These are phyloP conservation scores for Daldinia sp. DNA, from an alignment of 2,329 filamentous ascomycete genomes.

Conservation along the genomic window DNA sequence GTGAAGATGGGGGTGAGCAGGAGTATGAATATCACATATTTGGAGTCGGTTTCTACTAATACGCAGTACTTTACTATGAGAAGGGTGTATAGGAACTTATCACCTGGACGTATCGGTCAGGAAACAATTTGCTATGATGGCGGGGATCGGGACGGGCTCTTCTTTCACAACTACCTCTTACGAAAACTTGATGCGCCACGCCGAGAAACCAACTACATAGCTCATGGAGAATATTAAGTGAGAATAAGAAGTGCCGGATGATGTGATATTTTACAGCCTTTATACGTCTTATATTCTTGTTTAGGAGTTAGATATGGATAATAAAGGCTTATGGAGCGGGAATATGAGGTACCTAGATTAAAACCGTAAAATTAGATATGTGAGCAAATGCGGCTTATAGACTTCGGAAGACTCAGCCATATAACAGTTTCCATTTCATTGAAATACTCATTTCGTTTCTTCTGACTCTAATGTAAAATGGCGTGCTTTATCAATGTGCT, in stretches of 20 bases:
- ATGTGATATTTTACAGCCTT: background rate
- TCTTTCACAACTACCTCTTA: background rate
- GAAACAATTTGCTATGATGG: background rate
- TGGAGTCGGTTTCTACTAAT: background rate
- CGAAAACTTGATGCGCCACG: background rate
- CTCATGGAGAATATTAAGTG: background rate
- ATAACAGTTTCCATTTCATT: background rate
- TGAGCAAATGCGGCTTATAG: background rate
- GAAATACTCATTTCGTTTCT: background rate
- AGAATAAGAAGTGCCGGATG: background rate
- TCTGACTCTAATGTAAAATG: background rate
- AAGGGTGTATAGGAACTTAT: background rate
- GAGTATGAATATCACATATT: background rate
- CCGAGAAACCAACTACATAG: background rate
- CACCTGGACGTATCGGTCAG: background rate
- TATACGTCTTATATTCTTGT: background rate
- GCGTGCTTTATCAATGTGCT: background rate
- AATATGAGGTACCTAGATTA: background rate
- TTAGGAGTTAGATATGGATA: background rate
- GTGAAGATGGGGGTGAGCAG: background rate
- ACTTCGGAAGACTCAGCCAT: background rate
- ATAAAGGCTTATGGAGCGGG: background rate
- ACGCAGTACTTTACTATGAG: background rate
- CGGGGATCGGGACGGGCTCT: slow-evolving; percentile 22
- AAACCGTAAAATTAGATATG: background rate